A percentile compares a stretch with the other conserved stretches of the same genome.
These are phyloP conservation scores for Neophaeococcomyces aloes DNA, from an alignment of 2,329 filamentous ascomycete species.

Conservation along the genomic window DNA sequence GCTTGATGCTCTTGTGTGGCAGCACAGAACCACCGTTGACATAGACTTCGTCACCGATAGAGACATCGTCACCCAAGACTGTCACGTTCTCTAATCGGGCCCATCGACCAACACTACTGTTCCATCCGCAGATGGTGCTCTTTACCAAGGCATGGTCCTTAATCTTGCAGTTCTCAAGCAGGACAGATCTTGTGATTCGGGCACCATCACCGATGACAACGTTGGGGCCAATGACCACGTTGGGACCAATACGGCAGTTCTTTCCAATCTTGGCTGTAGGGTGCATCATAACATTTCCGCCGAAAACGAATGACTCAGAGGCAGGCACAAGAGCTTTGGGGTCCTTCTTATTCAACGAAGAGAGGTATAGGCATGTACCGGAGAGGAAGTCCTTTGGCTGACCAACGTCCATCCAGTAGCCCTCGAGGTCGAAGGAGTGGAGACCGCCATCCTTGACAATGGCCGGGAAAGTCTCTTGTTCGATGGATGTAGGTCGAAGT, in stretches of 20 bases:
- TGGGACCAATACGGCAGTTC: constrained; percentile 96
- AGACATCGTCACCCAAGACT: constrained; percentile 95
- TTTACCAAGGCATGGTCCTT: constrained; percentile 99
- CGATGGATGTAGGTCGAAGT: constrained; percentile 90
- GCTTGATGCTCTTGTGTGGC: constrained; percentile 98
- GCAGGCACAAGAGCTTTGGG: constrained; percentile 69
- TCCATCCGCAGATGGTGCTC: constrained; percentile 84
- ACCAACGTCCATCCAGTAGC: constrained; percentile 99
- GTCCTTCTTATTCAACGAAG: constrained; percentile 79
- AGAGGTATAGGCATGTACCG: constrained; percentile 91
- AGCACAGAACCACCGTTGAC: constrained; percentile 93
- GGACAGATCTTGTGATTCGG: constrained; percentile 80
- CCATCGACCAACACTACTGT: constrained; percentile 91
- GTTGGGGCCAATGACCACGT: constrained; percentile 88
- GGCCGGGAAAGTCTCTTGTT: constrained; percentile 96
- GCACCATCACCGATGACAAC: constrained; percentile 91
- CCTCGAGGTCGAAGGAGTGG: constrained; percentile 91
- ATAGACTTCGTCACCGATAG: constrained; percentile 95
- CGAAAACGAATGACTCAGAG: constrained; percentile 70
- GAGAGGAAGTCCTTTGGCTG: constrained; percentile 98
- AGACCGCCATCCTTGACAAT: constrained; percentile 82
- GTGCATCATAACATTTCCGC: constrained; percentile 92
- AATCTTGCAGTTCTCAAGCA: constrained; percentile 81
- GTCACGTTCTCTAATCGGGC: constrained; percentile 94
- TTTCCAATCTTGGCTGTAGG: constrained; percentile 91